phyloP scores from a whole-genome alignment of 1,284 basidiomycete genomes.

The Cutaneotrichosporon arboriforme region DNA sequence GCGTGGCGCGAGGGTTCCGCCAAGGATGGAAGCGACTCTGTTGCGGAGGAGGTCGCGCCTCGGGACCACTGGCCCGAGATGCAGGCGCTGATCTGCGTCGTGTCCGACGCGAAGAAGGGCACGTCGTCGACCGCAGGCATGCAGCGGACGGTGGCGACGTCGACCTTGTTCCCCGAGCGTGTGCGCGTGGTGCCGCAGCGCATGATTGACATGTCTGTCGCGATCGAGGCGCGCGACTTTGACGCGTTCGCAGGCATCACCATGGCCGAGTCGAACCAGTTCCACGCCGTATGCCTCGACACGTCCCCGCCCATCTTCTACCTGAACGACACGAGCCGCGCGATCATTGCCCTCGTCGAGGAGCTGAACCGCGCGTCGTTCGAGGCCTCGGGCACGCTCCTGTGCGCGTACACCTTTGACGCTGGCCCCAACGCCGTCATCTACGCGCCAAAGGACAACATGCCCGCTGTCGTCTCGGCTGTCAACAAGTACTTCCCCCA shows the following conservation, averaged over 20 bases:
- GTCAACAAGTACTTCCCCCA: constrained; percentile 81
- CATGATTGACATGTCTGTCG: constrained; percentile 74
- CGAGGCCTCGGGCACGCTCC: constrained; percentile 58
- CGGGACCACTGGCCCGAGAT: constrained; percentile 89
- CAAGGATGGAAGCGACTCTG: constrained; percentile 73
- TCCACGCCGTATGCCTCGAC: constrained; percentile 96
- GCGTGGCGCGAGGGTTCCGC: constrained; percentile 81
- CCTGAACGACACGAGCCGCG: constrained; percentile 90
- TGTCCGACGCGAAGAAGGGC: constrained; percentile 93
- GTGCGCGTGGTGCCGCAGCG: constrained; percentile 83
- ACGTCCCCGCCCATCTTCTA: constrained; percentile 98
- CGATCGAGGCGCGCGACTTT: constrained; percentile 79
- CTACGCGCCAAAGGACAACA: constrained; percentile 73
- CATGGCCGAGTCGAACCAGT: constrained; percentile 96
- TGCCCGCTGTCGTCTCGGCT: constrained; percentile 69
- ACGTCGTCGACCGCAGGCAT: constrained; percentile 93
- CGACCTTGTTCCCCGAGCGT: constrained; percentile 79
- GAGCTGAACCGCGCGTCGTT: constrained; percentile 87
- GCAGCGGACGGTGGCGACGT: constrained; percentile 95
- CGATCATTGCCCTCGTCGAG: constrained; percentile 79
- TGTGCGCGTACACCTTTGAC: constrained; percentile 96
- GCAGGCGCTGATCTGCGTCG: constrained; percentile 96
- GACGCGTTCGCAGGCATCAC: constrained; percentile 83
- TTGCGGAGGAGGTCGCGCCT: constrained; percentile 81
- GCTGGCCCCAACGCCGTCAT: constrained; percentile 99